Base-by-base conservation (phyloP, 2,329 filamentous ascomycete genomes). In the Magnaporthiopsis poae region DNA sequence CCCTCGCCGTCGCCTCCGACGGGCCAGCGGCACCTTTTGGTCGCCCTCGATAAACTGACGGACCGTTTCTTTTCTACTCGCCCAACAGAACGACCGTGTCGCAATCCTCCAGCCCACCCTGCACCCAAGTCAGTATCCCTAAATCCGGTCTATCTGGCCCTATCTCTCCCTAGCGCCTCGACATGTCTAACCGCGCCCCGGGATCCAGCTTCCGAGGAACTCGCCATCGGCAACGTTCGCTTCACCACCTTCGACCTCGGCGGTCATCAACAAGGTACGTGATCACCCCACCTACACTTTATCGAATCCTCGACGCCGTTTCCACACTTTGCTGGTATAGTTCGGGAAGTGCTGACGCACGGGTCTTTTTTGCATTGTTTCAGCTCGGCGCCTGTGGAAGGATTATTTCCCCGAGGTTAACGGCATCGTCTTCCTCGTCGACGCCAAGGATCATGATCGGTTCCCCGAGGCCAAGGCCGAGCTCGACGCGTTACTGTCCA, bases 381-480 rank as follows among this genome's bases (percentile, higher is more conserved):
- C 70, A 92, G 92, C 92, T 70, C 91, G 93, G 72, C 91, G 93
- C 74, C 88, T 96, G 73, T 96, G 93, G 92, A 94, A 93, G 79
- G 92, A 96, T 76, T 96, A 96, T 81, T 96, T 96, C 85, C 92
- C 92, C 73, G 93, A 96, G 82, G 92, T 96, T 70, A 92, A 89
- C 79, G 93, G 94, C 68, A 96, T 98, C 73, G 93, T 99, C 72
- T 99, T 98, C 85, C 89, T 98, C 67, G 91, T 99, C 73, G 95
- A 99, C 75, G 92, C 95, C 74, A 96, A 96, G 82, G 95, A 99
- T 80, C 90, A 92, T 80, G 94, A 98, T 82, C 92, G 95, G 72
- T 91, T 99, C 78, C 78, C 85, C 74, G 95, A 99, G 83, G 90
- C 92, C 75, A 98, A 98, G 84, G 94, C 90, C 73, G 95, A 99